Evolutionary conservation across 139 green algal species (phyloP).

Genomic region (Edaphochlamys debaryana): DNA sequence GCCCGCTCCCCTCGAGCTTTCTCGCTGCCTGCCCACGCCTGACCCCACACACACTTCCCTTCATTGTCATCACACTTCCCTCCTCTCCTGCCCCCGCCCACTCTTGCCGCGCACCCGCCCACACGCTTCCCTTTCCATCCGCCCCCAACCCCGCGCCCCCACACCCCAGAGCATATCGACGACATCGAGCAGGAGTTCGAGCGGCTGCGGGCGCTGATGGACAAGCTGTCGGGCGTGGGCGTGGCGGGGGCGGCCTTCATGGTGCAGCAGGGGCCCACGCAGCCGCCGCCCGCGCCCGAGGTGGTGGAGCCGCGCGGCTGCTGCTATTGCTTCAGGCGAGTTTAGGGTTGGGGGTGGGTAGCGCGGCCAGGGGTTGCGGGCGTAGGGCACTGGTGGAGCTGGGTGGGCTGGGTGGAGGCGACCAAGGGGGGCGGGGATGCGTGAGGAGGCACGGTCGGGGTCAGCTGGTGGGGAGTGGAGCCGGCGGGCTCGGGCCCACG

Average conservation of each 20-base stretch:
- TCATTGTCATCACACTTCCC: neutral
- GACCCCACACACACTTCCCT: neutral
- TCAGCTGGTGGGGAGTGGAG: too few relatives aligned
- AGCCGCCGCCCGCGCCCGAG: neutral
- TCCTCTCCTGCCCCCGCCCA: neutral
- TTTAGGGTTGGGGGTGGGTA: too few relatives aligned
- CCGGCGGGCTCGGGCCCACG: too few relatives aligned
- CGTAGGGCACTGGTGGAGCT: too few relatives aligned
- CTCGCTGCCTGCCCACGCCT: neutral
- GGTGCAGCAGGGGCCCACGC: neutral
- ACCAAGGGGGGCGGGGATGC: too few relatives aligned
- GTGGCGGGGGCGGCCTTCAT: neutral
- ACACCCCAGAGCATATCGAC: neutral
- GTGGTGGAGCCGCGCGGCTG: neutral
- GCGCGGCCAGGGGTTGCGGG: neutral
- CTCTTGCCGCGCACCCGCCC: neutral
- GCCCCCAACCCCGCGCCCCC: neutral
- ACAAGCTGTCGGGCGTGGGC: neutral
- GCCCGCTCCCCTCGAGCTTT: neutral
- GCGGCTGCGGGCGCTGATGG: neutral
- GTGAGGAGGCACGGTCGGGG: too few relatives aligned
- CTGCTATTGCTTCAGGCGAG: neutral
- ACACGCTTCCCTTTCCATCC: neutral
- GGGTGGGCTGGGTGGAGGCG: too few relatives aligned
- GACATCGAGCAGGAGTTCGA: constrained; percentile 23